These are phyloP conservation scores for Bauhinia variegata DNA, from an alignment of 306 rosid genomes.

Conservation along the genomic window DNA sequence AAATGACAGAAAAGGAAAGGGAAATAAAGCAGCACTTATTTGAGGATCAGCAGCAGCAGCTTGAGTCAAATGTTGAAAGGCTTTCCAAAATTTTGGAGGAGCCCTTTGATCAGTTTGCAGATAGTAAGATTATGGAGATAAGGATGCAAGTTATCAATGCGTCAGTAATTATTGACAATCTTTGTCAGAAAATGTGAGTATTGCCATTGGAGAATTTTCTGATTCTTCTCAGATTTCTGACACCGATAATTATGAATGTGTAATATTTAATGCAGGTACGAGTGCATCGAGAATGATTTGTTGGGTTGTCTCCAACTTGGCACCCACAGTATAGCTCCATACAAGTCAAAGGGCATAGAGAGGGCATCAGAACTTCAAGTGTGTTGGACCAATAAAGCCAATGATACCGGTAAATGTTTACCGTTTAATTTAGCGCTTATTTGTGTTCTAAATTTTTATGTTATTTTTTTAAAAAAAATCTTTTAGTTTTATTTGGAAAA, in stretches of 20 bases:
- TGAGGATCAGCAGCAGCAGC: slow-evolving; percentile 99
- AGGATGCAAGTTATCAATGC: slow-evolving; percentile 84
- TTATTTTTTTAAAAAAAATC: background rate
- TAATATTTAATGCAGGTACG: slow-evolving; percentile 70
- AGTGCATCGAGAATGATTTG: slow-evolving; percentile 87
- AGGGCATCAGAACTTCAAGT: slow-evolving; percentile 74
- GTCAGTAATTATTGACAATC: slow-evolving; percentile 61
- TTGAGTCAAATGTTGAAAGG: slow-evolving; percentile 89
- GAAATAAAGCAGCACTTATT: slow-evolving; percentile 86
- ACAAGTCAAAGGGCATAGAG: slow-evolving; percentile 91
- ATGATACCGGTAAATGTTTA: slow-evolving; percentile 51
- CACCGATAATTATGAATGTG: slow-evolving; percentile 30
- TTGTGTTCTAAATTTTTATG: slow-evolving; percentile 37
- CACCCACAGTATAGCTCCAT: slow-evolving; percentile 84
- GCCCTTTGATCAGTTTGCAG: slow-evolving; percentile 63
- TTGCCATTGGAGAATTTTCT: slow-evolving; percentile 17
- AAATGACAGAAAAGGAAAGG: slow-evolving; percentile 66
- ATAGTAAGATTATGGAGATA: slow-evolving; percentile 63
- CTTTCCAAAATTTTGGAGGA: slow-evolving; percentile 82
- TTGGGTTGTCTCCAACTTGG: slow-evolving; percentile 71
- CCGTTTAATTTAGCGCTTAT: slow-evolving; percentile 40
- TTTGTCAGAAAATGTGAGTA: slow-evolving; percentile 81
- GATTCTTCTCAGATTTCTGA: slow-evolving; percentile 17
- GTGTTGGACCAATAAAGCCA: slow-evolving; percentile 59
- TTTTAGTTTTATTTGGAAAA: too few species aligned